Conservation (phyloP, 2,329 filamentous ascomycete species). For the Truncatella angustata region DNA sequence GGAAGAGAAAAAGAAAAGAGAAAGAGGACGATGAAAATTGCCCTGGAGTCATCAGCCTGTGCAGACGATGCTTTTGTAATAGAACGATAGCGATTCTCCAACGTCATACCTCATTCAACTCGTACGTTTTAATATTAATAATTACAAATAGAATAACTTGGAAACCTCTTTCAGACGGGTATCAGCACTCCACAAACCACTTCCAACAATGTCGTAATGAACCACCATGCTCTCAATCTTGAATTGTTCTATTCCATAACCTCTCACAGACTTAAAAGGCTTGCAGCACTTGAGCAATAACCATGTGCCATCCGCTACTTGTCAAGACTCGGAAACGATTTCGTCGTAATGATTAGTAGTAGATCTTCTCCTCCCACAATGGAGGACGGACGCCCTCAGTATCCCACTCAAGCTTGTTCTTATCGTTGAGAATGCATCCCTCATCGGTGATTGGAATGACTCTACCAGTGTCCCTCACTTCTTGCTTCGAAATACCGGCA, state of each 20-base stretch:
- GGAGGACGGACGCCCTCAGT: conserved; percentile 30
- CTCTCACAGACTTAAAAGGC: no score
- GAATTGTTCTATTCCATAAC: no score
- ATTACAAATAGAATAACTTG: neutral
- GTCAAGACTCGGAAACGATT: no score
- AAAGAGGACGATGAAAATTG: no score
- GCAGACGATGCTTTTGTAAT: no score
- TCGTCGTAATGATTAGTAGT: no score
- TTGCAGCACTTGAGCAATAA: no score
- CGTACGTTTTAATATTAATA: neutral
- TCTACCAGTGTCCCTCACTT: conserved; percentile 68
- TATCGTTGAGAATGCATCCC: conserved; percentile 67
- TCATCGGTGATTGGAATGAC: conserved; percentile 81
- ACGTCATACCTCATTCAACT: neutral
- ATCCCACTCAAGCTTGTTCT: conserved; percentile 48
- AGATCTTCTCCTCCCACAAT: conserved; percentile 33
- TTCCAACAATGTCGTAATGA: neutral
- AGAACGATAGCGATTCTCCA: neutral
- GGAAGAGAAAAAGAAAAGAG: no score
- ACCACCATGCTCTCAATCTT: neutral
- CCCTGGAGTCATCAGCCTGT: no score
- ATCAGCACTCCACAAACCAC: neutral
- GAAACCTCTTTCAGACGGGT: neutral
- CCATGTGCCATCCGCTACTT: neutral
- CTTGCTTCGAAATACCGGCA: conserved; percentile 73